Conservation (phyloP, 768 basidiomycete species). For the Mrakia blollopis region DNA sequence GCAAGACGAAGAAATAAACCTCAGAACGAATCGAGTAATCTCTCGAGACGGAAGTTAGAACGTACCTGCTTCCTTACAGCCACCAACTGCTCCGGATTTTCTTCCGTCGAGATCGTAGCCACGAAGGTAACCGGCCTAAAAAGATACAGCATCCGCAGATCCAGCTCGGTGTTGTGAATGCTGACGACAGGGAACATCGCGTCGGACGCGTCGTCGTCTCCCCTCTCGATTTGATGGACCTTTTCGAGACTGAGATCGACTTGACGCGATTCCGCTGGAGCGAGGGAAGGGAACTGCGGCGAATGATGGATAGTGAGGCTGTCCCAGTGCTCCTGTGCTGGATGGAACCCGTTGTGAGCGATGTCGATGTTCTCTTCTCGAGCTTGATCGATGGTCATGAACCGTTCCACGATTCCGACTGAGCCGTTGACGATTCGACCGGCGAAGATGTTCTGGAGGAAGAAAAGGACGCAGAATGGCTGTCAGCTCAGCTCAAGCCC, state of each 20-base stretch:
- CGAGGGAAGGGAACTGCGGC: not conserved
- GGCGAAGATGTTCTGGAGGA: conserved; percentile 6
- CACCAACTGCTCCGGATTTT: not conserved
- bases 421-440: not conserved
- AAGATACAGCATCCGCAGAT: not conserved
- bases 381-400: conserved; percentile 7
- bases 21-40: not conserved
- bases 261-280: not conserved
- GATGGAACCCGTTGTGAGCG: not conserved
- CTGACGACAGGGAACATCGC: not conserved
- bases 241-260: not conserved
- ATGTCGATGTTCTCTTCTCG: not conserved
- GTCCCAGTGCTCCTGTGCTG: not conserved
- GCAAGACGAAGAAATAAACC: not conserved
- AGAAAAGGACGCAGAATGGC: not conserved
- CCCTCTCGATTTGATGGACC: not conserved
- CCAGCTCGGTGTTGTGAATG: not conserved
- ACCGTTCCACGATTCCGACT: not conserved
- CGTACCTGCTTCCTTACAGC: conserved; percentile 10
- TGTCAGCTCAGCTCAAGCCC: not conserved
- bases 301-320: not conserved
- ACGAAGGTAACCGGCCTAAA: not conserved
- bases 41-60: not conserved
- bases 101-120: not conserved
- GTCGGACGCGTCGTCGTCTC: not conserved